These are phyloP conservation scores for Hypoxylon lenormandii DNA, from an alignment of 495 filamentous ascomycete genomes.

Conservation along the genomic window DNA sequence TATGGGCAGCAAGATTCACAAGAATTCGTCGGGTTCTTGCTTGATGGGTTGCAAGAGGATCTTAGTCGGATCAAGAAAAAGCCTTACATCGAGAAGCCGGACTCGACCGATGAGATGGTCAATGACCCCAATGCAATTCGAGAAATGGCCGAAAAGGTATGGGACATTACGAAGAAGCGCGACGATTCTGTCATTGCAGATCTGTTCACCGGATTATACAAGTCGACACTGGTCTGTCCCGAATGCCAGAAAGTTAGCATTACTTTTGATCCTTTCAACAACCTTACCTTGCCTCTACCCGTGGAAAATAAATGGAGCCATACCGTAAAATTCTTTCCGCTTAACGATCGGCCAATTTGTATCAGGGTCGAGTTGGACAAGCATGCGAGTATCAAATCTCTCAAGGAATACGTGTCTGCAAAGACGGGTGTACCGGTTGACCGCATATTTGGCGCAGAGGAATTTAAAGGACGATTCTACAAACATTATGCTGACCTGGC, in stretches of 20 bases:
- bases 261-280: slow-evolving; percentile 98
- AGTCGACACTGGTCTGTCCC: slow-evolving; percentile 93
- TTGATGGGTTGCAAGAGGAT: slow-evolving; percentile 95
- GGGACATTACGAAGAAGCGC: slow-evolving; percentile 89
- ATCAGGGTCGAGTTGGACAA: slow-evolving; percentile 90
- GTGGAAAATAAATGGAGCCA: slow-evolving; percentile 81
- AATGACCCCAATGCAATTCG: slow-evolving; percentile 78
- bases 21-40: slow-evolving; percentile 94
- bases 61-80: slow-evolving; percentile 93
- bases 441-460: slow-evolving; percentile 77
- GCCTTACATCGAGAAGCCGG: slow-evolving; percentile 96
- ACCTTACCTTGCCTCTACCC: slow-evolving; percentile 88
- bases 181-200: slow-evolving; percentile 96
- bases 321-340: slow-evolving; percentile 77
- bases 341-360: slow-evolving; percentile 71
- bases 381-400: slow-evolving; percentile 73
- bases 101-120: slow-evolving; percentile 97
- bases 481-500: slow-evolving; percentile 77
- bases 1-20: slow-evolving; percentile 98
- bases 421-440: slow-evolving; percentile 71
- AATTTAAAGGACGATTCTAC: slow-evolving; percentile 84
- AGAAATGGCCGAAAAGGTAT: slow-evolving; percentile 84
- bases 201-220: slow-evolving; percentile 96
- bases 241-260: slow-evolving; percentile 94
- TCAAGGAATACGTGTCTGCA: slow-evolving; percentile 81